Base-by-base conservation (phyloP, 257 asterid species). In the Cinchona pubescens region DNA sequence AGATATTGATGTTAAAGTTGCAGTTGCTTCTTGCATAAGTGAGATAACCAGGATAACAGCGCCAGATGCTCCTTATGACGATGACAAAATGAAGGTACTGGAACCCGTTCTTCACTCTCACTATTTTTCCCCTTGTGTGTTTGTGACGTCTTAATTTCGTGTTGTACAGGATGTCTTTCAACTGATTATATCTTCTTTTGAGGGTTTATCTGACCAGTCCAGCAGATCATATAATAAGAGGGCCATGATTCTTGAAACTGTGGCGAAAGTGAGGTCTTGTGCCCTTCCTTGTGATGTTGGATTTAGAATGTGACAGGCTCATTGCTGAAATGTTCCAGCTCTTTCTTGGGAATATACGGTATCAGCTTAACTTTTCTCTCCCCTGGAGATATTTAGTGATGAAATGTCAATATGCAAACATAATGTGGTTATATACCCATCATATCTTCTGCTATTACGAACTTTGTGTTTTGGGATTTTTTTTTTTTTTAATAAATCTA, bases 21-120 rank as follows among this genome's bases (percentile, higher is more conserved):
- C 93, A 32, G 94, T 95, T 75, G 96, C 98, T 75, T 88, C 98
- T 77, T 95, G 99, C 85, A 87, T 95, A 75, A 91, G 99, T 79
- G 99, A 95, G 86, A 89, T 95, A 76, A 92, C 96, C 51, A 88
- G 99, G 86, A 95, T 95, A 69, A 95, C 99, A 55, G 98, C 99
- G 21, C 99, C 99, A 13, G 97, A 92, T 42, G 97, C 98, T 72
- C 98, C 99, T 70, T 95, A 91, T 74, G 97, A 90, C 71, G 98
- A 95, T 89, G 96, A 90, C 60, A 84, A 79, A 84, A 91, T 95
- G 99, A 95, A 92, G 97, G 99, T 92, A 83, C 60, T 11, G 13
- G 34, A 48, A 53, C 18, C 35, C 15, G 1, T 30, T 29, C 7
- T 46, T 6, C 32, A 25, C 18, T 76, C 49, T 51, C 21, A 37